Evolutionary conservation across 768 basidiomycete genomes (phyloP), one percentile per base, ranked within the genome.

Genomic region (Cystofilobasidium capitatum): DNA sequence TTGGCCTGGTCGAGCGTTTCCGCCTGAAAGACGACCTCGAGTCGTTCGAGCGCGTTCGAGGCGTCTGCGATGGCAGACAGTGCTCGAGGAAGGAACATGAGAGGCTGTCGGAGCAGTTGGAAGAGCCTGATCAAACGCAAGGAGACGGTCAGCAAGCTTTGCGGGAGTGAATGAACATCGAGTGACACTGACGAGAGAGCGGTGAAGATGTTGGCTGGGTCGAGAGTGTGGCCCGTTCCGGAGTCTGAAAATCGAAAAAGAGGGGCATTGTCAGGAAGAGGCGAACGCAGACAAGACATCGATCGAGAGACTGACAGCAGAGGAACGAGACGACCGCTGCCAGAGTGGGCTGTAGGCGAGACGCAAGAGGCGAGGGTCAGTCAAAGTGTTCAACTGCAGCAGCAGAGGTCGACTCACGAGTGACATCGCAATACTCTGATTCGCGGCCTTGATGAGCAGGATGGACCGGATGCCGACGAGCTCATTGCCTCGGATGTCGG

Each of bases 281-380:
- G n/a, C n/a, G n/a, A n/a, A n/a, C n/a, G n/a, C n/a, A n/a, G n/a
- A n/a, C n/a, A n/a, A n/a, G n/a, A n/a, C n/a, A n/a, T n/a, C n/a
- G n/a, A n/a, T n/a, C n/a, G n/a, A n/a, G n/a, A n/a, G n/a, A n/a
- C n/a, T n/a, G n/a, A n/a, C n/a, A 88, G 2, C 83, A 83, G n/a
- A 87, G 81, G 72, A 88, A 86, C 3, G 85, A 79, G 33, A 88
- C 79, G 4, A 85, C 85, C 0, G 86, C 83, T 0, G 86, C 85
- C 7, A 88, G 79, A 6, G 83, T 83, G 20, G 86, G 83, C 17
- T 85, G 79, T 2, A 12, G 24, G 22, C 16, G 37, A n/a, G n/a
- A 17, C 3, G 39, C 84, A 84, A n/a, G 13, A 14, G n/a, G 37
- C 62, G 42, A 71, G 68, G 44, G 9, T 39, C 20, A 9, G 26